Percentiles rank a stretch among this genome's conserved stretches.
phyloP scores from a whole-genome alignment of 2,329 filamentous ascomycete species.

The Trichoderma sp. region DNA sequence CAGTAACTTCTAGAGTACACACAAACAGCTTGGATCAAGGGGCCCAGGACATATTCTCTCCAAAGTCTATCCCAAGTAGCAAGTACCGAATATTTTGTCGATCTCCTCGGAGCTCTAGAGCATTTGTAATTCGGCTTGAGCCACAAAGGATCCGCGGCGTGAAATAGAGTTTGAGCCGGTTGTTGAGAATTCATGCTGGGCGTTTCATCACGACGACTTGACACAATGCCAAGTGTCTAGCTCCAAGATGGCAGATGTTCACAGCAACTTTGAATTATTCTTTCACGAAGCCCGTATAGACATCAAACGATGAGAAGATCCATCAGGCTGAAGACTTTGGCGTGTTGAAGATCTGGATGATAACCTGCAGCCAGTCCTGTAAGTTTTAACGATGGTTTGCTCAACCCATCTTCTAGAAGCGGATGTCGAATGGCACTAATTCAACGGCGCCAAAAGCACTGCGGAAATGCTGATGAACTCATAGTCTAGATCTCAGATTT shows the following conservation, averaged over 20 bases:
- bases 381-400: neutral
- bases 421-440: neutral
- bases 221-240: neutral
- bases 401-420: neutral
- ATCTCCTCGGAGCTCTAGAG: neutral
- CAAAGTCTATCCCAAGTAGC: neutral
- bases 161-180: neutral
- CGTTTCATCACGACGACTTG: neutral
- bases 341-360: neutral
- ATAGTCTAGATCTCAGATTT: neutral
- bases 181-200: neutral
- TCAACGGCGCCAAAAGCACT: neutral
- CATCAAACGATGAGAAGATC: neutral
- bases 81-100: neutral
- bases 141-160: neutral
- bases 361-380: neutral
- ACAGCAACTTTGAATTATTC: neutral
- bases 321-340: neutral
- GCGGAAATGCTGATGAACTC: neutral
- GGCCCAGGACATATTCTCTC: too few species aligned
- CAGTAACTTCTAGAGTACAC: neutral
- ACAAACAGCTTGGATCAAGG: neutral
- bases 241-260: neutral
- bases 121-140: neutral
- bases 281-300: neutral